Percentiles rank a stretch among this genome's conserved stretches.
Evolutionary conservation across 345 rosid species (phyloP).

Genomic region (Salix udensis): DNA sequence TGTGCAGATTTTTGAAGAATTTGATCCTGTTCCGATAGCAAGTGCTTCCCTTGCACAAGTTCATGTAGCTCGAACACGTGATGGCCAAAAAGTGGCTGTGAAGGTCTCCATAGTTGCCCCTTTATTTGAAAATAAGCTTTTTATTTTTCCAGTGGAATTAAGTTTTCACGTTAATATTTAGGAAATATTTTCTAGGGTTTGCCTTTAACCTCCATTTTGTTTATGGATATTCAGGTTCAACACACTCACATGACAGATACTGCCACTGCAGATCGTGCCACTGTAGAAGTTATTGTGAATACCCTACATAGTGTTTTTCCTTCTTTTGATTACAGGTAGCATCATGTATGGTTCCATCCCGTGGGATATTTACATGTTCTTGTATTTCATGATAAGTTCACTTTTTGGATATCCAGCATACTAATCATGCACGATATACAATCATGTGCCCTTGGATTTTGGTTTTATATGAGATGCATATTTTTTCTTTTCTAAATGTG

Average conservation of each 20-base stretch:
- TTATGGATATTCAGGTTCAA: slow-evolving; percentile 62
- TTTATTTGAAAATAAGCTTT: slow-evolving; percentile 16
- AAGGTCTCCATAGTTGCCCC: slow-evolving; percentile 51
- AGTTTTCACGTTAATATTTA: background rate
- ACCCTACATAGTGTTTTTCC: slow-evolving; percentile 79
- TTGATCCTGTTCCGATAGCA: slow-evolving; percentile 88
- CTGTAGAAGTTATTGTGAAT: slow-evolving; percentile 70
- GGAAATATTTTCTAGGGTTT: slow-evolving; percentile 2
- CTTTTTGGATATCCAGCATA: background rate
- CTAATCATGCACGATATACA: background rate
- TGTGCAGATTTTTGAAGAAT: slow-evolving; percentile 64
- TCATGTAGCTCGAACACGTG: slow-evolving; percentile 74
- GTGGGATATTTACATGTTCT: background rate
- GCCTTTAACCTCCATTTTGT: slow-evolving; percentile 8
- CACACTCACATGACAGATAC: slow-evolving; percentile 91
- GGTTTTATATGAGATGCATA: background rate
- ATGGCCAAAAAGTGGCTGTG: slow-evolving; percentile 83
- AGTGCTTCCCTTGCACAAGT: slow-evolving; percentile 99
- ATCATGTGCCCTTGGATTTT: background rate
- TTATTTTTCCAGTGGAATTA: slow-evolving; percentile 3
- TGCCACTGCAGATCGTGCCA: slow-evolving; percentile 88
- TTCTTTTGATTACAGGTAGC: slow-evolving; percentile 87
- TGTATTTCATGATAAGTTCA: background rate
- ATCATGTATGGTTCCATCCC: slow-evolving; percentile 1
- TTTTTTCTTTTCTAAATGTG: background rate